Percentiles rank a stretch among this genome's conserved stretches.
Evolutionary conservation across 2,329 filamentous ascomycete genomes (phyloP).

Genomic region (Bipolaris bicolor): DNA sequence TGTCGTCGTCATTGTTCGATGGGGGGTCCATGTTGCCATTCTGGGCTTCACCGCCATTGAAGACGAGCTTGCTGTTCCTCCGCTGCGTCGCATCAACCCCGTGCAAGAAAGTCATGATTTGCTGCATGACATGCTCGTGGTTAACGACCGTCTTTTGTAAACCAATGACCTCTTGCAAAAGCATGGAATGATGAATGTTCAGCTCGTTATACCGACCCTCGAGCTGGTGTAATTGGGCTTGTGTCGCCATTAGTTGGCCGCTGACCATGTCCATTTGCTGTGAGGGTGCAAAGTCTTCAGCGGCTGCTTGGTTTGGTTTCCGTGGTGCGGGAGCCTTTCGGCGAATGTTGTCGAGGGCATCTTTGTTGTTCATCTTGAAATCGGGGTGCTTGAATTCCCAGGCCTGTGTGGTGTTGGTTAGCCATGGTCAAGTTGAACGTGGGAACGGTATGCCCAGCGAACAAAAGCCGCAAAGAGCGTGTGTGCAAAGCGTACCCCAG

Average conservation of each 20-base stretch:
- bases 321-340: conserved; percentile 91
- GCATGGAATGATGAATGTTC: conserved; percentile 67
- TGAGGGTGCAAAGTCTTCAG: conserved; percentile 76
- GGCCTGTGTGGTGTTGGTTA: conserved; percentile 59
- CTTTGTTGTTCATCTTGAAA: conserved; percentile 94
- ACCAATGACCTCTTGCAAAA: conserved; percentile 68
- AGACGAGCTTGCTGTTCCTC: conserved; percentile 62
- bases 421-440: background rate
- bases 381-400: conserved; percentile 99
- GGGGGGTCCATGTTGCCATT: conserved; percentile 53
- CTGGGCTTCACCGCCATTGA: conserved; percentile 46
- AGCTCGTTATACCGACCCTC: conserved; percentile 86
- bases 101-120: conserved; percentile 72
- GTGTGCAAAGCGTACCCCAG: conserved; percentile 63
- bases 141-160: conserved; percentile 74
- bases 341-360: conserved; percentile 94
- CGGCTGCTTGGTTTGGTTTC: conserved; percentile 62
- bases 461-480: background rate
- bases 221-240: conserved; percentile 87
- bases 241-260: conserved; percentile 85
- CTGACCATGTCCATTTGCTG: conserved; percentile 91
- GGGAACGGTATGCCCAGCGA: background rate
- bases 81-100: conserved; percentile 68
- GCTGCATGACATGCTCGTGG: conserved; percentile 73
- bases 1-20: conserved; percentile 62